Conservation (phyloP, 495 filamentous ascomycete species). For the Paragyromitra xinjiangensis region DNA sequence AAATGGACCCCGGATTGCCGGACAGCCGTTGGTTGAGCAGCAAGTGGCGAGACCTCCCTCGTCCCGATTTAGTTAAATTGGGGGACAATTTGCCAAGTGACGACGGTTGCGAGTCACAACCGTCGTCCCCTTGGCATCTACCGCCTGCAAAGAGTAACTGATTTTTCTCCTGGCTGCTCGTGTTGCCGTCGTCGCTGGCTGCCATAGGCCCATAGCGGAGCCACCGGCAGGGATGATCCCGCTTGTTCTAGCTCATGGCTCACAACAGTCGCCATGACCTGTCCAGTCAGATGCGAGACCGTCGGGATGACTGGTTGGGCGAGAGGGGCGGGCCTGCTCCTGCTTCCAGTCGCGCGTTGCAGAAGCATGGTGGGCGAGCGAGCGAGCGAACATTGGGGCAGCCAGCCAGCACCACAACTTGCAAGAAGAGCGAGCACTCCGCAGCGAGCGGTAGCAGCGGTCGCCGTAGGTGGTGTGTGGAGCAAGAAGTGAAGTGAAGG, state of each 20-base stretch:
- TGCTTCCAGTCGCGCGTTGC: constrained; percentile 30
- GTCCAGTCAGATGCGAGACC: constrained; percentile 20
- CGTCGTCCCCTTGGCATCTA: constrained; percentile 29
- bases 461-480: constrained; percentile 21
- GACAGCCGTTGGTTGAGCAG: constrained; percentile 50
- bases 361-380: background rate
- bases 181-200: constrained; percentile 32
- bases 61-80: constrained; percentile 39
- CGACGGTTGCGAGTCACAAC: constrained; percentile 45
- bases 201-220: constrained; percentile 23
- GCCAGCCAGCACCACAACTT: constrained; percentile 29
- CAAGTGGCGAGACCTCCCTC: constrained; percentile 45
- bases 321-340: constrained; percentile 41
- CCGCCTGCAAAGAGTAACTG: constrained; percentile 24
- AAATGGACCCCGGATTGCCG: constrained; percentile 43
- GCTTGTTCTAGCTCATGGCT: constrained; percentile 40
- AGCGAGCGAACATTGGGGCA: constrained; percentile 22
- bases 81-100: constrained; percentile 29
- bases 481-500: constrained; percentile 21
- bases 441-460: constrained; percentile 41
- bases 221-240: constrained; percentile 41
- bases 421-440: constrained; percentile 14
- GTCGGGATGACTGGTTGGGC: constrained; percentile 40
- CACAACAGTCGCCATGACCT: constrained; percentile 43
- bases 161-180: constrained; percentile 28